Evolutionary conservation across 2,329 filamentous ascomycete species (phyloP), one percentile per base, ranked within the genome.

Genomic region (Helotiales sp.): DNA sequence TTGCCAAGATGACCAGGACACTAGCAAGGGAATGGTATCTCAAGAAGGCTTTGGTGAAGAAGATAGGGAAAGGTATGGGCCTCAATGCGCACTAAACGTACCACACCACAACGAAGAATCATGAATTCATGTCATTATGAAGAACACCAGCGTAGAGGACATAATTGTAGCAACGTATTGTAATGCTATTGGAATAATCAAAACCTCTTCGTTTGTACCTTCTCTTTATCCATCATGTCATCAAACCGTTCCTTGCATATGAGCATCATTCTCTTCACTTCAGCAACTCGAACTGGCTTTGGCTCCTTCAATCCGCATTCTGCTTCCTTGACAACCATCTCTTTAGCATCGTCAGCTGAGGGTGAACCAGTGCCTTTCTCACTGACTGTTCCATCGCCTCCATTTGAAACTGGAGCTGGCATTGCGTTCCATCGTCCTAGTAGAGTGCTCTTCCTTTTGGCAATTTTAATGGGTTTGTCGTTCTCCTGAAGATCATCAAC

Each of bases 11-110:
- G 74, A 93, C 88, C 30, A 80, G 90, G 61, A 84, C 82, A 33
- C 74, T 95, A 52, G 89, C 89, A 1, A 77, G 91, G 50, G 91
- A 96, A 73, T 90, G 88, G 81, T 96, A 90, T 70, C 72, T 93
- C 70, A 92, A 92, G 78, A 93, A 93, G 78, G 90, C 89, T 8
- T 74, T 93, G 51, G 86, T 88, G 46, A 84, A 83, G 70, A 93
- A 93, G 78, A 91, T 93, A 72, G 87, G 84, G 2, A 78, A 77
- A 57, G 89, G 90, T 0, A 89, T 95, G 86, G 90, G 89, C 2
- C 75, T 95, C 19, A 62, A 54, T 52, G 65, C 60, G 52, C 66
- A 64, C 50, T 64, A 30, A 60, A 19, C 25, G 42, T 27, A 33
- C 52, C 10, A 22, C 6, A 33, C 52, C 10, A 22, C 6, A 36